phyloP scores from a whole-genome alignment of 2,329 filamentous ascomycete species.

The Laburnicola sp. region DNA sequence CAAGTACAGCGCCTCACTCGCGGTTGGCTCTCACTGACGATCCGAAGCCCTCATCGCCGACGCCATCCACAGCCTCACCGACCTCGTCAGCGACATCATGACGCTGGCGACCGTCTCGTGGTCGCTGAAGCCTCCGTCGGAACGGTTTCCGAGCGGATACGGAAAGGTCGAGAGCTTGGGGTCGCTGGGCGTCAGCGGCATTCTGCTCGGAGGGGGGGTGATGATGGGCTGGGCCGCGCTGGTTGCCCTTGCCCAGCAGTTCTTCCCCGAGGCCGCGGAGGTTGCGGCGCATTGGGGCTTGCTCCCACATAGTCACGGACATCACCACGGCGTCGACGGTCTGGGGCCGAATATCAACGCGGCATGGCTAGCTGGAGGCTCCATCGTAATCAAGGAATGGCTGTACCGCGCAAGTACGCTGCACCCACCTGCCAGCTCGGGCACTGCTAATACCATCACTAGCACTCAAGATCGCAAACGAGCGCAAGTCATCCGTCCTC shows the following conservation, averaged over 20 bases:
- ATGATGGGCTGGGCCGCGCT: slow-evolving; percentile 77
- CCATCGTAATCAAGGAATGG: slow-evolving; percentile 94
- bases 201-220: slow-evolving; percentile 84
- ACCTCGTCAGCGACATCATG: slow-evolving; percentile 91
- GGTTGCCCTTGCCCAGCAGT: slow-evolving; percentile 60
- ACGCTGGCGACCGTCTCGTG: slow-evolving; percentile 93
- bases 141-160: slow-evolving; percentile 85
- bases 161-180: slow-evolving; percentile 98
- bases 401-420: slow-evolving; percentile 73
- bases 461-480: slow-evolving; percentile 94
- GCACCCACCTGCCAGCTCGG: neutral
- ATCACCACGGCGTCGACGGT: slow-evolving; percentile 62
- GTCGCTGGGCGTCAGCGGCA: slow-evolving; percentile 86
- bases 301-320: slow-evolving; percentile 61
- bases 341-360: slow-evolving; percentile 85
- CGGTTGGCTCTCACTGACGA: slow-evolving; percentile 20
- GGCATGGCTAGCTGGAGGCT: slow-evolving; percentile 89
- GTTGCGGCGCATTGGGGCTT: slow-evolving; percentile 49
- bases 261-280: slow-evolving; percentile 52
- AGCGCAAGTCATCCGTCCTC: slow-evolving; percentile 92
- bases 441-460: slow-evolving; percentile 27
- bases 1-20: slow-evolving; percentile 17
- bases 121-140: slow-evolving; percentile 82
- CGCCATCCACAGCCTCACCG: slow-evolving; percentile 92
- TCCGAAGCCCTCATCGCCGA: slow-evolving; percentile 76